Evolutionary conservation across 2,329 filamentous ascomycete genomes (phyloP).

Genomic region (Colletotrichum sp.): DNA sequence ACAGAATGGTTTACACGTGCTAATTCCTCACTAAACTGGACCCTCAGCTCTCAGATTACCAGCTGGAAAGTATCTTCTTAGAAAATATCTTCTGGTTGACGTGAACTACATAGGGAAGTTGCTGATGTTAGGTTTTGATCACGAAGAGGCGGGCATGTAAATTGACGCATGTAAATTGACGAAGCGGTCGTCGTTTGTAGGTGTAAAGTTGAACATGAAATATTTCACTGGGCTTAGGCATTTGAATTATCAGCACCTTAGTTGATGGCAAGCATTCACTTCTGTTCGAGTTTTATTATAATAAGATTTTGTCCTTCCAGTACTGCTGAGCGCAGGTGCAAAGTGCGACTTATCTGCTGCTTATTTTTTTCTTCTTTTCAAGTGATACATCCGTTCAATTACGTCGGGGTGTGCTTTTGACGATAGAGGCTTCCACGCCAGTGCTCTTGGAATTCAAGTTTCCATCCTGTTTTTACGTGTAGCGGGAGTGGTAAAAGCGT

Average conservation of each 20-base stretch:
- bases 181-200: neutral
- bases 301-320: neutral
- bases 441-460: neutral
- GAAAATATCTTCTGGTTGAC: neutral
- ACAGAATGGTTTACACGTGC: neutral
- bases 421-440: neutral
- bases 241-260: neutral
- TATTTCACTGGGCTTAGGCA: neutral
- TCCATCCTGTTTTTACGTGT: accelerated
- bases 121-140: accelerated
- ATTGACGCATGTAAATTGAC: neutral
- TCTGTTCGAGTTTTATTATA: neutral
- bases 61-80: neutral
- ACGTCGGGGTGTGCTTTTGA: neutral
- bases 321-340: neutral
- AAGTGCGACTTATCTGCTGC: neutral
- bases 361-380: accelerated
- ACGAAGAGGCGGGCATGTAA: neutral
- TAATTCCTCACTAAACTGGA: neutral
- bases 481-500: neutral
- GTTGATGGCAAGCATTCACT: neutral
- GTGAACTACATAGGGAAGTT: neutral
- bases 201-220: neutral
- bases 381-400: neutral
- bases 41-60: neutral